These are phyloP conservation scores for Umbelopsis sp. DNA, from an alignment of 371 early-diverging fungal species.

Conservation along the genomic window DNA sequence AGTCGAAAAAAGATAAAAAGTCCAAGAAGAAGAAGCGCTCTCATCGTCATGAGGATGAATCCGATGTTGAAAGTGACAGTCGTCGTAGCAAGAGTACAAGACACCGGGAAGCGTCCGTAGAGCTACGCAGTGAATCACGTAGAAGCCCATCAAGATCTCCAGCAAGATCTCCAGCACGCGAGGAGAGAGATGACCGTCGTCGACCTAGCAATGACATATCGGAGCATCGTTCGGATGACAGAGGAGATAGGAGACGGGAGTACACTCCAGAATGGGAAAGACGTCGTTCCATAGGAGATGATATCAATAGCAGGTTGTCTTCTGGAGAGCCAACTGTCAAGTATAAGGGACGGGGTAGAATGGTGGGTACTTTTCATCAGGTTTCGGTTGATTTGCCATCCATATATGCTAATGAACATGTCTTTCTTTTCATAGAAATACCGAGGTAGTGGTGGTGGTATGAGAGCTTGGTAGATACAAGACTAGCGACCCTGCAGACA, in stretches of 20 bases:
- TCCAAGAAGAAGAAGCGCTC: constrained; percentile 26
- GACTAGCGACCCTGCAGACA: neutral
- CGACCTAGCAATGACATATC: constrained; percentile 9
- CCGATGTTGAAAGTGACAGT: constrained; percentile 17
- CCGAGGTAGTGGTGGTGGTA: constrained; percentile 17
- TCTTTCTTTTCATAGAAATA: constrained; percentile 24
- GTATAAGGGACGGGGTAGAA: constrained; percentile 51
- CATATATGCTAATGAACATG: neutral
- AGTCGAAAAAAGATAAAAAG: constrained; percentile 29
- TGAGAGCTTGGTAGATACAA: constrained; percentile 22
- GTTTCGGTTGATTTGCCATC: too few relatives aligned
- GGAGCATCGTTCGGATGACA: neutral
- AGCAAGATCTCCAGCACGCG: constrained; percentile 15
- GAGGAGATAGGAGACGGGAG: constrained; percentile 25
- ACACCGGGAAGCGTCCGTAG: neutral
- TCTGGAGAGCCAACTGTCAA: constrained; percentile 35
- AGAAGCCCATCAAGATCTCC: constrained; percentile 5
- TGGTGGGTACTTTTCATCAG: constrained; percentile 29
- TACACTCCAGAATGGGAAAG: constrained; percentile 39
- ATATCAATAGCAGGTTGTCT: neutral
- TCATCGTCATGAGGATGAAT: constrained; percentile 26
- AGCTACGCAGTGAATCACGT: too few relatives aligned
- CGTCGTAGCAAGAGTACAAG: neutral
- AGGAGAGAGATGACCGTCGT: neutral
- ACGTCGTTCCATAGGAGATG: constrained; percentile 31